Evolutionary conservation across 495 filamentous ascomycete species (phyloP), one percentile per base, ranked within the genome.

Genomic region (Elasticomyces elasticus): DNA sequence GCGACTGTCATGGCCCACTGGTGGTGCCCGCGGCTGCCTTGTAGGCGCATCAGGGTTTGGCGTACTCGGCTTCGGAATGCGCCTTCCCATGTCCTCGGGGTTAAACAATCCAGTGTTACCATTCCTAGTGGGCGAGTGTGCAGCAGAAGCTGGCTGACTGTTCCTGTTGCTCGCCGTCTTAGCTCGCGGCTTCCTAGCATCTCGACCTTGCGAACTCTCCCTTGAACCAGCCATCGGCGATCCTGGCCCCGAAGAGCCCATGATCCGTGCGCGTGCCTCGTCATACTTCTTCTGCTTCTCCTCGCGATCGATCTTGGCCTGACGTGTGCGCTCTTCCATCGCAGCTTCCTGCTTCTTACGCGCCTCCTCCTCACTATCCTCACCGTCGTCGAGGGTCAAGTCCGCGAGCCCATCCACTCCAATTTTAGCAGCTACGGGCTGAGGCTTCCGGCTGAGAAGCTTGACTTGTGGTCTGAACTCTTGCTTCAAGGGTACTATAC

Each of bases 211-310:
- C 41, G 63, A 59, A 28, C 64, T 69, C n/a, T 83, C 81, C 10
- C 84, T 83, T 10, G 84, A 87, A 0, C 76, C 73, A 7, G 82
- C 73, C 11, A 72, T 76, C 5, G 68, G 69, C 15, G 74, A 75
- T 5, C 65, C 69, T 13, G 75, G 64, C 5, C 71, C 74, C 10
- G 76, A 69, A 7, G 72, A 77, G 22, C 87, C 88, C 66, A 95
- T 89, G n/a, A 94, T 77, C 64, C 83, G 80, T 61, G 89, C 85
- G 12, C 89, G 76, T 1, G 77, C 85, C 69, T 94, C 89, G 49
- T 90, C 83, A 65, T 95, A 95, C 45, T 83, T 85, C 45, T 81
- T 81, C 70, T 91, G 83, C 72, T 89, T 94, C 69, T 94, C 89
- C 62, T 94, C 89, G 3, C 78, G 75, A 59, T 94, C 87, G 48